Conservation (phyloP, 2,329 filamentous ascomycete genomes). For the Ambrosiella cleistominuta region DNA sequence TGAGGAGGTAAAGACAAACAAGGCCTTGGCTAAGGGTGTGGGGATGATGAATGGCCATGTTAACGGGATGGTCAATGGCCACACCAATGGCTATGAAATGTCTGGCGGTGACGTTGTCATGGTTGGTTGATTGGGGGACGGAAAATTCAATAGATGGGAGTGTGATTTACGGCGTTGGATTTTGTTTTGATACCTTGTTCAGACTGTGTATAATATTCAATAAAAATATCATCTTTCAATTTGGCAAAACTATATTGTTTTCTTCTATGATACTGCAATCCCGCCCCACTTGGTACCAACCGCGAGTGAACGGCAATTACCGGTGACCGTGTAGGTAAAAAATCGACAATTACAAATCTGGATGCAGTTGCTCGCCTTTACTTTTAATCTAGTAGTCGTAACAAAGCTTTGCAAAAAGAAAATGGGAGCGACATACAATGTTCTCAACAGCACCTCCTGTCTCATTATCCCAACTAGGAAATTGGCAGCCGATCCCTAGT, state of each 20-base stretch:
- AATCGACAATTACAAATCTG: too few species aligned
- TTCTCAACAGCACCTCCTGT: not conserved
- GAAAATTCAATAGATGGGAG: not conserved
- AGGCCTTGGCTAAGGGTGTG: not conserved
- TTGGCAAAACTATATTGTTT: not conserved
- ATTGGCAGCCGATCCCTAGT: not conserved
- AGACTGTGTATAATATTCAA: not conserved
- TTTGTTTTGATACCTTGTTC: constrained; percentile 4
- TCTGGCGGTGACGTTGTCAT: constrained; percentile 10
- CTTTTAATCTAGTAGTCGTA: too few species aligned
- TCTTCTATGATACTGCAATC: not conserved
- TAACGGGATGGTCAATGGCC: not conserved
- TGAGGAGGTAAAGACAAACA: constrained; percentile 9
- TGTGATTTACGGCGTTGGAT: not conserved
- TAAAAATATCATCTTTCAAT: not conserved
- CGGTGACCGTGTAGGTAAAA: too few species aligned
- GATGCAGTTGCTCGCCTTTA: too few species aligned
- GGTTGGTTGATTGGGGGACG: not conserved
- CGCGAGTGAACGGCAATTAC: too few species aligned
- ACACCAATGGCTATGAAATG: not conserved
- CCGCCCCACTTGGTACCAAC: too few species aligned
- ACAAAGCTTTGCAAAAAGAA: too few species aligned
- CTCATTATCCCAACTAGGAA: not conserved
- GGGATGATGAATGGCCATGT: not conserved
- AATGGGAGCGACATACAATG: too few species aligned